These are phyloP conservation scores for Diaporthe australafricana DNA, from an alignment of 2,329 filamentous ascomycete species.

Conservation along the genomic window DNA sequence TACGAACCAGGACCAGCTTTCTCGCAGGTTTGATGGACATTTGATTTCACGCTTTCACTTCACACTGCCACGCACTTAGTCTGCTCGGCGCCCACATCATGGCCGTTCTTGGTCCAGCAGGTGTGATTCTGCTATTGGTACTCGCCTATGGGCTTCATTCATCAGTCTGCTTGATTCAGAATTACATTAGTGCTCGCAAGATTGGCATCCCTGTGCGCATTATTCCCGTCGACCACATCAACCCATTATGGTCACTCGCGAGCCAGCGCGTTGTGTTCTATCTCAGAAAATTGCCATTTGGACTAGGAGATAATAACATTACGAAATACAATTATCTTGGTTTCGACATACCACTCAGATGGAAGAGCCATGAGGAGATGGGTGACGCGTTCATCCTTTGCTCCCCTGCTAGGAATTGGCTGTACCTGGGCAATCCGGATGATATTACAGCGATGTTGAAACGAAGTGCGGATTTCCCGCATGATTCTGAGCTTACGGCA, in stretches of 20 bases:
- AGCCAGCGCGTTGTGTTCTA: constrained; percentile 42
- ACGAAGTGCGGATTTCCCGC: constrained; percentile 38
- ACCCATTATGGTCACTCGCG: constrained; percentile 46
- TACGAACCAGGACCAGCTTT: no score
- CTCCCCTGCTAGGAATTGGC: constrained; percentile 37
- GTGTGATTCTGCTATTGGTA: neutral
- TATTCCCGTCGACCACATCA: constrained; percentile 46
- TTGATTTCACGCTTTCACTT: no score
- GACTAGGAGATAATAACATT: constrained; percentile 45
- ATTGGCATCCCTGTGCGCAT: constrained; percentile 47
- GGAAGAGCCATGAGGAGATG: constrained; percentile 40
- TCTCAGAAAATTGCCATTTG: constrained; percentile 41
- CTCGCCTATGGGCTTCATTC: constrained; percentile 20
- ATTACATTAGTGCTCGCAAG: constrained; percentile 42
- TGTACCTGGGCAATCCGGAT: constrained; percentile 38
- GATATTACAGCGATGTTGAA: constrained; percentile 31
- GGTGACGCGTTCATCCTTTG: constrained; percentile 41
- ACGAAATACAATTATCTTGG: constrained; percentile 47
- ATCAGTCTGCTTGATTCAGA: constrained; percentile 22
- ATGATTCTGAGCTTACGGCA: constrained; percentile 34
- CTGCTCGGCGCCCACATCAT: neutral
- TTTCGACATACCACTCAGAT: constrained; percentile 35
- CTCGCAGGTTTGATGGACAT: no score
- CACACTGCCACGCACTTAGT: no score
- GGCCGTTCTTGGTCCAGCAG: no score